Evolutionary conservation across 2,329 filamentous ascomycete genomes (phyloP).

Genomic region (Aspergillus luchuensis): DNA sequence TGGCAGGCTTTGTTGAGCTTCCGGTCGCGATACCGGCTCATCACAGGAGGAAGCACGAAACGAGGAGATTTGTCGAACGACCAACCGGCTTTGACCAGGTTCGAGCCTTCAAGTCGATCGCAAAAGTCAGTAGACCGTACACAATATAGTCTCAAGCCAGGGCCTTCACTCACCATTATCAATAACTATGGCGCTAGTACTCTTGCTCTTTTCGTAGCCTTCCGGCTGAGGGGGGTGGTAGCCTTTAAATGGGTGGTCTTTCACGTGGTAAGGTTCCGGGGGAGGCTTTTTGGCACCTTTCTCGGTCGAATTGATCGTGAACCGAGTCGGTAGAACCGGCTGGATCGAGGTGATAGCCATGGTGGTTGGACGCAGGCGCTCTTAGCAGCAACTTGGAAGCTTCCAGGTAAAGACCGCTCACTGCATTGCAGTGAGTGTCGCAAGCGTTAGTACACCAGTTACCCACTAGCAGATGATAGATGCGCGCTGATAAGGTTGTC

Average conservation of each 20-base stretch:
- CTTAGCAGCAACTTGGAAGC: slow-evolving; percentile 25
- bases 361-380: slow-evolving; percentile 25
- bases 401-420: slow-evolving; percentile 18
- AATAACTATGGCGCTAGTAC: slow-evolving; percentile 82
- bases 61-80: slow-evolving; percentile 85
- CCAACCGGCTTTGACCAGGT: slow-evolving; percentile 88
- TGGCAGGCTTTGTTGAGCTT: slow-evolving; percentile 90
- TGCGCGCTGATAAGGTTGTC: neutral
- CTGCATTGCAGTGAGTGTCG: slow-evolving; percentile 23
- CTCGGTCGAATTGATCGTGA: slow-evolving; percentile 45
- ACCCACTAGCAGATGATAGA: neutral
- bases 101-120: slow-evolving; percentile 68
- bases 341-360: slow-evolving; percentile 50
- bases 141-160: no score
- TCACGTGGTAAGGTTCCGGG: slow-evolving; percentile 56
- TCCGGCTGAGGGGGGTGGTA: slow-evolving; percentile 62
- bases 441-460: neutral
- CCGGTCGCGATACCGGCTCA: slow-evolving; percentile 92
- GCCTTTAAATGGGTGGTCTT: slow-evolving; percentile 64
- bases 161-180: slow-evolving; percentile 74
- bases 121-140: neutral
- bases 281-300: slow-evolving; percentile 56
- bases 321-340: slow-evolving; percentile 40
- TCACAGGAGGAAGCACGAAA: slow-evolving; percentile 80
- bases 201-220: slow-evolving; percentile 69